Evolutionary conservation across 164 flowering plant species (phyloP).

Genomic region (Paratinospora sagittata): DNA sequence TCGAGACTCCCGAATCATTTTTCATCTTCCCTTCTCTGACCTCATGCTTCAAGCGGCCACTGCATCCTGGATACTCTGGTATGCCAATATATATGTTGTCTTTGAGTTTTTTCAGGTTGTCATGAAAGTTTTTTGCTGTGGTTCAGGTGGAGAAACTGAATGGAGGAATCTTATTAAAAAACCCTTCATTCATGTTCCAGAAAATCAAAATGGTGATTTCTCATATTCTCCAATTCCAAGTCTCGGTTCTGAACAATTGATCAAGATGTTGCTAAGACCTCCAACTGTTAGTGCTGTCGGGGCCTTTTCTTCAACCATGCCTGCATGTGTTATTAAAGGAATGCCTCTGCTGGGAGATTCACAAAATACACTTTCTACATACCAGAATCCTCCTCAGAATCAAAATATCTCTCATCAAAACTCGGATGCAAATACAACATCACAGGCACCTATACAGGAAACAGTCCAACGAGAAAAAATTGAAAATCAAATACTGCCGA

Average conservation of each 20-base stretch:
- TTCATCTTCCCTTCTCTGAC: constrained; percentile 82
- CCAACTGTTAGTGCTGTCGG: constrained; percentile 29
- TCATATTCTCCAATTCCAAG: constrained; percentile 34
- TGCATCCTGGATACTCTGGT: constrained; percentile 57
- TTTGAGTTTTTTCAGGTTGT: no score
- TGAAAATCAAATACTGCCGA: constrained; percentile 22
- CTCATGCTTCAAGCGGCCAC: constrained; percentile 69
- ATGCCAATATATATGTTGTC: constrained; percentile 13
- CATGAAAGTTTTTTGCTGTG: neutral
- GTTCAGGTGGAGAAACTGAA: constrained; percentile 47
- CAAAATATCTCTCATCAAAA: constrained; percentile 17
- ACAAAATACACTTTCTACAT: constrained; percentile 26
- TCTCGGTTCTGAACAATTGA: constrained; percentile 57
- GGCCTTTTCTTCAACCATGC: constrained; percentile 27
- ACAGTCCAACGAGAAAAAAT: constrained; percentile 16
- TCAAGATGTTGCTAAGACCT: constrained; percentile 58
- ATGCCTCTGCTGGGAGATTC: constrained; percentile 26
- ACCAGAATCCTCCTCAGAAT: constrained; percentile 27
- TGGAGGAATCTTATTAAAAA: constrained; percentile 64
- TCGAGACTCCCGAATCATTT: constrained; percentile 90
- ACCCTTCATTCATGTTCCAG: constrained; percentile 45
- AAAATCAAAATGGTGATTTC: constrained; percentile 34
- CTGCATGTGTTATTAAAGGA: constrained; percentile 27
- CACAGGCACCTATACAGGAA: constrained; percentile 19
- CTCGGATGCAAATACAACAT: constrained; percentile 15